Base-by-base conservation (phyloP, 1,284 basidiomycete species). In the Spongiforma sp. region DNA sequence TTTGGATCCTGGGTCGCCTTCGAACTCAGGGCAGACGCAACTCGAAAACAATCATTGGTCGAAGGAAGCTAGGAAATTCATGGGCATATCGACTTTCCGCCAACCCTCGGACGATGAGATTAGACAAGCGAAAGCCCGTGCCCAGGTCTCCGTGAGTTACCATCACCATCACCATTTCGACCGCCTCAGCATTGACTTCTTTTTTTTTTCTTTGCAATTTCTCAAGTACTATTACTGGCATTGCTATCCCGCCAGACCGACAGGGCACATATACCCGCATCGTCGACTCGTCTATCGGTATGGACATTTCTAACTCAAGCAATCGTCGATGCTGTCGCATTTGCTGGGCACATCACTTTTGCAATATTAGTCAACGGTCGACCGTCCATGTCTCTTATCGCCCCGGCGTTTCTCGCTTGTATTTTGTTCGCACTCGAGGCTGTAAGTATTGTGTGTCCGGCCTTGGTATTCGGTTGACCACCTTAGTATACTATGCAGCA, bases 291-390 rank as follows among this genome's bases (percentile, higher is more conserved):
- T 46, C 84, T 95, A 24, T 95, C 93, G 5, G 81, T 91, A 5
- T 94, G 93, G 89, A 86, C 89, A 1, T 93, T 96, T 72, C 81
- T 94, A 32, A 80, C 88, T 17, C 93, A 95, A 75, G 85, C 89
- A 12, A 84, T 90, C 4, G 84, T 93, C 17, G 94, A 96, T 73
- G 86, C 90, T 0, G 88, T 94, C 57, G 88, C 92, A 1, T 95
- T 95, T 73, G 90, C 91, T 30, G 90, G 90, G 67, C 93, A 96
- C 71, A 87, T 95, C 57, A 94, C 93, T 0, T 89, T 96, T 63
- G 93, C 91, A 4, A 89, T 95, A 58, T 80, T 95, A 39, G 88
- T 91, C 2, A 90, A 94, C 65, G 93, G 93, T 55, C 82, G 89
- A 56, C 86, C 93, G 4, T 91, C 91, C 1, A 75, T 96, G 32